A percentile compares a stretch with the other conserved stretches of the same genome.
Conservation (phyloP, 2,329 filamentous ascomycete species). For the Piedraia hortae region DNA sequence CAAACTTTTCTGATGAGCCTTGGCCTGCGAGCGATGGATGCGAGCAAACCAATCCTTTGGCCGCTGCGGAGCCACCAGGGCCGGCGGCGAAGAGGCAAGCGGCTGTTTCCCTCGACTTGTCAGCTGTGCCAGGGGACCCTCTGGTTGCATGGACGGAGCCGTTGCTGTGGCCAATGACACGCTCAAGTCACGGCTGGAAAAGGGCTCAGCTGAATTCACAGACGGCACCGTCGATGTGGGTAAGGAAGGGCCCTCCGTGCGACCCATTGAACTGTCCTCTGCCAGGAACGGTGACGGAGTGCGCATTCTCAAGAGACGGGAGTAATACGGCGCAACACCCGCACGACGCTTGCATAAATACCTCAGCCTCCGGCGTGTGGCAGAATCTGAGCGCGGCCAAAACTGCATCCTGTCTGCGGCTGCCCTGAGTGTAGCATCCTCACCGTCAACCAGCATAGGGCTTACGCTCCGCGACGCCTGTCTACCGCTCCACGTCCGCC, state of each 20-base stretch:
- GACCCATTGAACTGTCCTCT: no score
- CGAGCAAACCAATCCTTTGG: conserved; percentile 16
- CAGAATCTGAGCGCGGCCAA: conserved; percentile 31
- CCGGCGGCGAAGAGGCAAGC: conserved; percentile 10
- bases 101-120: no score
- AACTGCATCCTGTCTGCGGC: no score
- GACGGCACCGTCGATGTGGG: conserved; percentile 13
- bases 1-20: conserved; percentile 24
- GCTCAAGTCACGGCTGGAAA: conserved; percentile 23
- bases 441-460: no score
- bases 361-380: conserved; percentile 29
- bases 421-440: no score
- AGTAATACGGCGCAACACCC: conserved; percentile 34
- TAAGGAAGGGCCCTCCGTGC: no score
- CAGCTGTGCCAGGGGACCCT: conserved; percentile 21
- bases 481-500: conserved; percentile 28
- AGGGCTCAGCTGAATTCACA: conserved; percentile 11
- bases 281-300: conserved; percentile 34
- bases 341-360: conserved; percentile 33
- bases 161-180: conserved; percentile 24
- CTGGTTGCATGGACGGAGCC: conserved; percentile 23
- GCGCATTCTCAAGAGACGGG: conserved; percentile 30
- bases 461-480: no score
- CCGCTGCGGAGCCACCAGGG: conserved; percentile 4
- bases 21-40: conserved; percentile 16